Evolutionary conservation across 163 green algal species (phyloP), one percentile per base, ranked within the genome.

Genomic region (Scenedesmus sp.): DNA sequence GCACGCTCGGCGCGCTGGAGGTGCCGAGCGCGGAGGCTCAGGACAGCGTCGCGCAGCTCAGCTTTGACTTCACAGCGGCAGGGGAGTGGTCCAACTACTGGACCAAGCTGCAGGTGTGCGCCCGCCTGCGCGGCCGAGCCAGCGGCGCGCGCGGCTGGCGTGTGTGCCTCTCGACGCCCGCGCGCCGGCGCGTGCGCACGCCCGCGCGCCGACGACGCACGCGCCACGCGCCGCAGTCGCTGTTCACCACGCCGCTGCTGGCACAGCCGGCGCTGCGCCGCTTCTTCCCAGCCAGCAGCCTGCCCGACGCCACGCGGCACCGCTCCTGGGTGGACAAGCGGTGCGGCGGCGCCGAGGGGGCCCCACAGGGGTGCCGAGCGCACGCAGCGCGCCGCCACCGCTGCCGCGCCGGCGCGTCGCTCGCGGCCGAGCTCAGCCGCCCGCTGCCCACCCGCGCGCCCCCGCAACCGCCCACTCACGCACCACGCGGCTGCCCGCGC

Each of bases 91-190:
- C 53, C 10, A 6, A 48, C 36, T 77, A 77, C 33, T 77, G 69
- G 69, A 26, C 9, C 39, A 77, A 31, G 36, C 56, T 77, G 69
- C 69, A 77, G 69, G 69, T 77, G 36, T 9, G 69, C 24, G 24
- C 42, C 7, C 39, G 39, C 39, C 39, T 47, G 39, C 39, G n/a
- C n/a, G n/a, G n/a, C n/a, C n/a, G n/a, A n/a, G n/a, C n/a, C n/a
- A n/a, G n/a, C n/a, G n/a, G n/a, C n/a, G n/a, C n/a, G n/a, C n/a
- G n/a, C n/a, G n/a, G n/a, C n/a, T n/a, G n/a, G n/a, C n/a, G n/a
- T n/a, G n/a, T n/a, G n/a, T n/a, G n/a, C n/a, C n/a, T n/a, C n/a
- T n/a, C n/a, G n/a, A n/a, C n/a, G n/a, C n/a, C n/a, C n/a, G n/a
- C n/a, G n/a, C n/a, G n/a, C n/a, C 39, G 36, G 39, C 20, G 60